Evolutionary conservation across 352 stramenopile species (phyloP).

Genomic region (Phytophthora macrochlamydospora): DNA sequence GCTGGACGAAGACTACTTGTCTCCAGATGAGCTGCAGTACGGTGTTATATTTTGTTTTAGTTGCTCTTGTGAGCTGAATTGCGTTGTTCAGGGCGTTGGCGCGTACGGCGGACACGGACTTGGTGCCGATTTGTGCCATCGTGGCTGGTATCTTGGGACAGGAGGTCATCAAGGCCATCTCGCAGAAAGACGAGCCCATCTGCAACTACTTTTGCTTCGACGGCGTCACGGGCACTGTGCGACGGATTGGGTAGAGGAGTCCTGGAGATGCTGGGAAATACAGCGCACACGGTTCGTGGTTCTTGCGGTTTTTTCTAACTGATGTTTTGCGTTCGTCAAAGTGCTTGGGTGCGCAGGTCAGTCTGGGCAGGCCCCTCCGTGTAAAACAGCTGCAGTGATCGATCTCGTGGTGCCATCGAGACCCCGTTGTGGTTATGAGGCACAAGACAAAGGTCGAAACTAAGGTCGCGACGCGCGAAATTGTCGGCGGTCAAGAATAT

Average conservation of each 20-base stretch:
- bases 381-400: too few species aligned
- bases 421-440: too few species aligned
- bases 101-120: constrained; percentile 48
- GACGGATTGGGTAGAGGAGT: constrained; percentile 54
- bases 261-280: constrained; percentile 9
- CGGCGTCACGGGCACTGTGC: constrained; percentile 57
- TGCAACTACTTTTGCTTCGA: constrained; percentile 97
- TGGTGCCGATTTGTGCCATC: constrained; percentile 95
- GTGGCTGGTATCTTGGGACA: constrained; percentile 97
- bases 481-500: too few species aligned
- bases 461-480: too few species aligned
- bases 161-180: constrained; percentile 98
- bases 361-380: too few species aligned
- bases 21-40: constrained; percentile 53
- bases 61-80: neutral
- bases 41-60: neutral
- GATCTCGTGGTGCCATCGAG: too few species aligned
- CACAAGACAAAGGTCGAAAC: too few species aligned
- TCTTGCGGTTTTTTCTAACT: constrained; percentile 11
- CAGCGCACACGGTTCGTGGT: constrained; percentile 8
- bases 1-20: constrained; percentile 68
- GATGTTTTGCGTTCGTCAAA: neutral
- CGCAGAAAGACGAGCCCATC: constrained; percentile 94
- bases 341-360: too few species aligned
- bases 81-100: constrained; percentile 40